A percentile compares a stretch with the other conserved stretches of the same genome.
Conservation (phyloP, 441 rosid genomes). For the Bocquillonia castaneifolia region DNA sequence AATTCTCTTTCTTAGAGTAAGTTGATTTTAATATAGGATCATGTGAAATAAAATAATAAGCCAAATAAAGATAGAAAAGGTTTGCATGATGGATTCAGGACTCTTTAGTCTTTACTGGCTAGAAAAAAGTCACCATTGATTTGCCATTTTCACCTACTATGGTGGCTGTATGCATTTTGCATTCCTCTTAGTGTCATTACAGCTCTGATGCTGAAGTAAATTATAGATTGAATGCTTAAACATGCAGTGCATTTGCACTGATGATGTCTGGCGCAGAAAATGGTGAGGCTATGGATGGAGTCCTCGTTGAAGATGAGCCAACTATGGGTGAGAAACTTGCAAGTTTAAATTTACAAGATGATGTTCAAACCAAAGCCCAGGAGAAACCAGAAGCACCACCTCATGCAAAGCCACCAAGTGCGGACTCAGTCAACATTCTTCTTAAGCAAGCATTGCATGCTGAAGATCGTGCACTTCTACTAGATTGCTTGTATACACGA, state of each 20-base stretch:
- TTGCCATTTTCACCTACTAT: neutral
- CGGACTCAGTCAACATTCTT: conserved; percentile 75
- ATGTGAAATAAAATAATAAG: too few relatives aligned
- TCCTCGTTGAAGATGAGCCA: conserved; percentile 61
- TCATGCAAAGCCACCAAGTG: conserved; percentile 61
- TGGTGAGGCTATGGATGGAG: conserved; percentile 59
- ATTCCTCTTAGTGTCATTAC: neutral
- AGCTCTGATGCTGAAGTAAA: neutral
- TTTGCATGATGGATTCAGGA: too few relatives aligned
- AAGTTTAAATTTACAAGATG: conserved; percentile 44
- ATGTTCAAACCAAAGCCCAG: conserved; percentile 25
- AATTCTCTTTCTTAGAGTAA: too few relatives aligned
- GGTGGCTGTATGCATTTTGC: neutral
- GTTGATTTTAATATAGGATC: too few relatives aligned
- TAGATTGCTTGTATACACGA: conserved; percentile 84
- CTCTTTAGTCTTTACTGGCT: too few relatives aligned
- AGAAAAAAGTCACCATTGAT: neutral
- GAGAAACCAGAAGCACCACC: conserved; percentile 34
- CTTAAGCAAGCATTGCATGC: conserved; percentile 86
- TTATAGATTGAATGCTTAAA: neutral
- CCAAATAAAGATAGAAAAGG: too few relatives aligned
- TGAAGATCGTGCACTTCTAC: conserved; percentile 75
- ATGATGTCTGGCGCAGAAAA: conserved; percentile 36
- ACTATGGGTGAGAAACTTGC: conserved; percentile 89
- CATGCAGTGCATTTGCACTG: conserved; percentile 11